phyloP scores from a whole-genome alignment of 371 early-diverging fungal species.

The Thermomucor indicae-seudaticae region DNA sequence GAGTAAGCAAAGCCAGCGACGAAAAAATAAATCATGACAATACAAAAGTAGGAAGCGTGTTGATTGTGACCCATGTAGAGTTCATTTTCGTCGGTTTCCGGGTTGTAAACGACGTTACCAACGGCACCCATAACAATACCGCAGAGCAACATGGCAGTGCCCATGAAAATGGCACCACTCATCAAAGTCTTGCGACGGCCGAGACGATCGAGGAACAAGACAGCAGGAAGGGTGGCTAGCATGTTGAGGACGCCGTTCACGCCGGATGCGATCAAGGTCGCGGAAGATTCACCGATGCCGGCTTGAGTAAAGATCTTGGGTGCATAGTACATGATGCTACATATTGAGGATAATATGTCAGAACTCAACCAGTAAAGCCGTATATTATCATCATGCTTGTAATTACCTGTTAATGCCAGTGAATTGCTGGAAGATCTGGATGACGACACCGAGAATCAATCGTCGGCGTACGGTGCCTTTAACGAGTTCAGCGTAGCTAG shows the following conservation, averaged over 20 bases:
- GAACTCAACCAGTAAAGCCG: no score
- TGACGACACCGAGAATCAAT: constrained; percentile 61
- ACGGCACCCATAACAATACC: constrained; percentile 43
- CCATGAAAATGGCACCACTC: constrained; percentile 45
- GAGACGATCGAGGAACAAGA: constrained; percentile 51
- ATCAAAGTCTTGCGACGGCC: constrained; percentile 46
- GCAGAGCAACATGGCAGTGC: constrained; percentile 38
- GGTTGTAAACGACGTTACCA: constrained; percentile 11
- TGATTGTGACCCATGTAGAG: constrained; percentile 32
- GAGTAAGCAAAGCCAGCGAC: constrained; percentile 48
- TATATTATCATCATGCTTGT: no score
- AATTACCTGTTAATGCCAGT: constrained; percentile 53
- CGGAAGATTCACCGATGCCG: constrained; percentile 47
- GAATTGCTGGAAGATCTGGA: constrained; percentile 66
- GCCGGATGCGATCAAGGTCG: constrained; percentile 65
- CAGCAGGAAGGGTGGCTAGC: constrained; percentile 69
- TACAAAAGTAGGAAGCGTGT: constrained; percentile 40
- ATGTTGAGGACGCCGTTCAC: constrained; percentile 74
- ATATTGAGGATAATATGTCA: no score
- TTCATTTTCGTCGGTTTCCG: constrained; percentile 9
- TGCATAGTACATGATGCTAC: constrained; percentile 47
- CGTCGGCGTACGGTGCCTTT: constrained; percentile 56
- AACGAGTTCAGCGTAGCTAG: constrained; percentile 42
- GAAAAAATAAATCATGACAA: constrained; percentile 49
- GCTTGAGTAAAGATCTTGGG: constrained; percentile 68